Evolutionary conservation across 176 grass and related monocot genomes (phyloP).

Genomic region (Oryza coarctata): DNA sequence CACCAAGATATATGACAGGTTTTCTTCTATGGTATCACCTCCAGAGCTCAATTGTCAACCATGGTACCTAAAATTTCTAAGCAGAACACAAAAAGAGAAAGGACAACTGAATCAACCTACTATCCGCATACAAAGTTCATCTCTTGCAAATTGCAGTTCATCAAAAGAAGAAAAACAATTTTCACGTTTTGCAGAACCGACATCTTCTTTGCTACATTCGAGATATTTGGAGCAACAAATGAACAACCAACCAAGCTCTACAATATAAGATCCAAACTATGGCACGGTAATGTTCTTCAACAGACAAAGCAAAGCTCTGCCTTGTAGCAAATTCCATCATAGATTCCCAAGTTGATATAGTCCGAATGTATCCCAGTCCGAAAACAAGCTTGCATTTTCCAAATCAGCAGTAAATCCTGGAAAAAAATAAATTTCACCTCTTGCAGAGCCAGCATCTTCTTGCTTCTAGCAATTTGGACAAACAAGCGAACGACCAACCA

Average conservation of each 20-base stretch:
- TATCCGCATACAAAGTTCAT: background rate
- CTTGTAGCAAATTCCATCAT: too few species aligned
- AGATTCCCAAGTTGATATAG: too few species aligned
- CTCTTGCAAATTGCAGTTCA: background rate
- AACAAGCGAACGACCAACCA: background rate
- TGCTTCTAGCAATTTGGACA: background rate
- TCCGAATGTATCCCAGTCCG: too few species aligned
- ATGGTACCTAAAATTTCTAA: slow-evolving; percentile 2
- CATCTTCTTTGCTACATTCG: too few species aligned
- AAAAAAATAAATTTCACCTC: background rate
- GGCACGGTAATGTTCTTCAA: too few species aligned
- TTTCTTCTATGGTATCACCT: background rate
- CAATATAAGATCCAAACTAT: too few species aligned
- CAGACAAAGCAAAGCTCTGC: too few species aligned
- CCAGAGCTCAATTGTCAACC: background rate
- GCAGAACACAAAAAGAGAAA: background rate
- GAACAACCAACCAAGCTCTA: too few species aligned
- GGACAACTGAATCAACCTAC: background rate
- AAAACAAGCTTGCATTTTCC: too few species aligned
- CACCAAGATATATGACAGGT: too few species aligned
- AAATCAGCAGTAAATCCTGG: too few species aligned
- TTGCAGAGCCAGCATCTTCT: background rate
- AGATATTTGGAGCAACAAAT: too few species aligned
- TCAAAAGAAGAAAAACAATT: background rate
- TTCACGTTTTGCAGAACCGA: background rate